Evolutionary conservation across 2,329 filamentous ascomycete genomes (phyloP), one percentile per base, ranked within the genome.

Genomic region (Alternaria gaisen): DNA sequence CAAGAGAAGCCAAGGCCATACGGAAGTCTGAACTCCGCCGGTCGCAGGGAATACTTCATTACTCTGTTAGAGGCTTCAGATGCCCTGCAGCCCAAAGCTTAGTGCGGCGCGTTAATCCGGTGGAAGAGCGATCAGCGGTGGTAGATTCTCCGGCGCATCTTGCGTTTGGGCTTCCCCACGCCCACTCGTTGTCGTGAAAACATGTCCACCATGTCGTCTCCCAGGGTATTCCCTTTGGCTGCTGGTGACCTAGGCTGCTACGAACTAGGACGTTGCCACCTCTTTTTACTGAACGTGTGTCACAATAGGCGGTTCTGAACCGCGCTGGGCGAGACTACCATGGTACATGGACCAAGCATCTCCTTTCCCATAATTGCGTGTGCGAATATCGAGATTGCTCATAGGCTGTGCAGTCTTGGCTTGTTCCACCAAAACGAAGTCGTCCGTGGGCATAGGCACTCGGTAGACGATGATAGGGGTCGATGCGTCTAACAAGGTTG

Each of bases 1-100:
- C 71, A 77, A 77, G 74, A 68, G 56, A 20, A 60, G 72, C 74
- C 75, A 76, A 78, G 74, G 50, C 61, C 65, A 69, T 68, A 68
- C 67, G 65, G 69, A 68, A 64, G 58, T 57, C 63, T 69, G 62
- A 66, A 71, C 65, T 73, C 72, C 67, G 72, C 72, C 65, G 56
- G 65, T 63, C 46, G 70, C 65, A 69, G 69, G 66, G 63, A 62
- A 66, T 61, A 66, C 61, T 67, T 66, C 70, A 65, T 69, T 58
- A 60, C 61, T 69, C 64, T 57, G 18, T 63, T 64, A 63, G 59
- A 58, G 43, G 57, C 53, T 50, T 55, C 69, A 69, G 64, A 73
- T 72, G 68, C 46, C 46, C 64, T 67, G 69, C 60, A 55, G 69
- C 63, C 70, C 68, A 65, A 71, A 58, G 60, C 54, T 50, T 65